Base-by-base conservation (phyloP, 768 basidiomycete genomes). In the Naganishia onofrii region DNA sequence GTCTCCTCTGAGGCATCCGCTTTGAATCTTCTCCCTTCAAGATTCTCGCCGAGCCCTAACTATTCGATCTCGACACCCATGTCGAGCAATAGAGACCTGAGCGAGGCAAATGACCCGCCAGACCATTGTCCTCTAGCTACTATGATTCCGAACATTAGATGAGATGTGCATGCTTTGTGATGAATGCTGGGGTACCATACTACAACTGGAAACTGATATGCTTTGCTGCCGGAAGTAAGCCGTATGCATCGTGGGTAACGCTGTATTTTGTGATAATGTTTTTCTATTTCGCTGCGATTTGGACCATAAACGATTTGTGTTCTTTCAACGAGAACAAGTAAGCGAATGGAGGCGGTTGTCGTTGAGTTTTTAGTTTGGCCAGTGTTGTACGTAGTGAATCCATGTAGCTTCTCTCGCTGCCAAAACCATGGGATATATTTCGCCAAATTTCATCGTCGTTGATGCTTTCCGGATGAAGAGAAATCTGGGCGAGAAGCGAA, bases 381-480 rank as follows among this genome's bases (percentile, higher is more conserved):
- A 69, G 38, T 34, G 58, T 46, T 23, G 29, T 32, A 6, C 68
- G 57, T 3, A 69, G 23, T 13, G 68, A 48, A 15, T 51, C 57
- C 10, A 34, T 58, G 36, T 63, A 64, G 26, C 46, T 32, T 48
- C 68, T 57, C 17, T 69, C 68, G 57, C 34, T 60, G 15, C 52
- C 68, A 15, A 69, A 36, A 32, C 52, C 26, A 13, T 42, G 31
- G 21, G 52, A 48, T 28, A 76, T 23, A 3, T 48, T 31, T 31
- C 75, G 57, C 77, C 78, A 79, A 3, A 67, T 53, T 48, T 79
- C 79, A 36, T 80, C 79, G 21, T 80, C 79, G 2, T 36, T 60
- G 12, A 79, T 36, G 76, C 79, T 79, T 26, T 68, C 67, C 4
- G 72, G 44, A 52, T 76, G 71, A 15, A 77, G 67, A 15, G 73